Base-by-base conservation (phyloP, 1,284 basidiomycete genomes). In the Coniophora puteana region DNA sequence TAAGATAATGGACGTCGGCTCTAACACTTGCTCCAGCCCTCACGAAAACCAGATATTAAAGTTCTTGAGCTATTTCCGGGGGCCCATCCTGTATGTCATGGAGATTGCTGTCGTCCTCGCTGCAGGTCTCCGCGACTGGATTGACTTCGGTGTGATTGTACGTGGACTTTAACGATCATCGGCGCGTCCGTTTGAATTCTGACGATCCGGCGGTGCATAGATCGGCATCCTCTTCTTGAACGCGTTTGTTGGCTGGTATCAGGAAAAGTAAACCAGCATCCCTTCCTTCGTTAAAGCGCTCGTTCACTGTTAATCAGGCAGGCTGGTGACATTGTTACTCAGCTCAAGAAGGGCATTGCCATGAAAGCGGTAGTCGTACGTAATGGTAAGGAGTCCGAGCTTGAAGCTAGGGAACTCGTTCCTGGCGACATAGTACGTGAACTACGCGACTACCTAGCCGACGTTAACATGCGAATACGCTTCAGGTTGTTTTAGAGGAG, bases 211-310 rank as follows among this genome's bases (percentile, higher is more conserved):
- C n/a, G n/a, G 28, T 2, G 8, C 25, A 7, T 34, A 63, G 61
- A 69, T 71, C 43, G 69, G 58, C 31, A 68, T 67, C 27, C 47
- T 66, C 16, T 24, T 52, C 27, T 45, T 61, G 21, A 76, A 76
- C 62, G 73, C 74, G 32, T 63, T 68, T 42, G 74, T 76, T 48
- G 74, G 74, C 40, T 76, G 74, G 74, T 76, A 75, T 55, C 74
- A 77, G 53, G 74, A 76, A 52, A 76, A 75, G 66, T 43, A 24
- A 13, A 20, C 23, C 5, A 7, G 6, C n/a, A 8, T 14, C 18
- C 13, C 16, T 31, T 3, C 16, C 5, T 35, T 10, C 18, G n/a
- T 10, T 23, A 12, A 8, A 33, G 10, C 8, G 8, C 31, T 33
- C 8, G 8, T 11, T 11, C 10, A 8, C 31, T 27, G 8, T 33